Evolutionary conservation across 2,329 filamentous ascomycete genomes (phyloP).

Genomic region (Neospermospora avenae): DNA sequence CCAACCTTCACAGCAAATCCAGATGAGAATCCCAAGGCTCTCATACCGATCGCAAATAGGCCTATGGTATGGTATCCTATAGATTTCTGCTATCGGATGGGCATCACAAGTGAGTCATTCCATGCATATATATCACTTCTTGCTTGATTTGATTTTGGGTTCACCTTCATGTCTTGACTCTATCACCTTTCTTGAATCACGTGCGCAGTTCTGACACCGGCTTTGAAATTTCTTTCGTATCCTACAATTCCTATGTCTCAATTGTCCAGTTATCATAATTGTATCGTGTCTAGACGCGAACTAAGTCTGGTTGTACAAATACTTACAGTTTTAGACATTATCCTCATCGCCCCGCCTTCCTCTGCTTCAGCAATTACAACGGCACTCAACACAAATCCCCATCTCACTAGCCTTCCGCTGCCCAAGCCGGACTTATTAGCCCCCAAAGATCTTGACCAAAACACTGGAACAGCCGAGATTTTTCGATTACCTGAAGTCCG

Average conservation of each 20-base stretch:
- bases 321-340: conserved; percentile 49
- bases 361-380: conserved; percentile 64
- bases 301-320: background rate
- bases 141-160: background rate
- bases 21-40: conserved; percentile 76
- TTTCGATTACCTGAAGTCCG: conserved; percentile 81
- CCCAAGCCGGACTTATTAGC: conserved; percentile 74
- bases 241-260: background rate
- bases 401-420: conserved; percentile 68
- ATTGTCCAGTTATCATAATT: conserved; percentile 4
- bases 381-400: conserved; percentile 74
- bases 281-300: background rate
- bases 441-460: conserved; percentile 72
- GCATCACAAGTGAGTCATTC: conserved; percentile 61
- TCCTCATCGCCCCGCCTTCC: conserved; percentile 60
- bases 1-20: conserved; percentile 79
- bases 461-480: conserved; percentile 85
- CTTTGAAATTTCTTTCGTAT: background rate
- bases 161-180: background rate
- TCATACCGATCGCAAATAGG: conserved; percentile 77
- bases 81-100: conserved; percentile 80
- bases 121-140: background rate
- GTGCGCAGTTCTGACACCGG: background rate
- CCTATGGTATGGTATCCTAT: conserved; percentile 90
- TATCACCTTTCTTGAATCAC: background rate